Evolutionary conservation across 805 yeast genomes (phyloP).

Genomic region (Teunomyces funiuensis): DNA sequence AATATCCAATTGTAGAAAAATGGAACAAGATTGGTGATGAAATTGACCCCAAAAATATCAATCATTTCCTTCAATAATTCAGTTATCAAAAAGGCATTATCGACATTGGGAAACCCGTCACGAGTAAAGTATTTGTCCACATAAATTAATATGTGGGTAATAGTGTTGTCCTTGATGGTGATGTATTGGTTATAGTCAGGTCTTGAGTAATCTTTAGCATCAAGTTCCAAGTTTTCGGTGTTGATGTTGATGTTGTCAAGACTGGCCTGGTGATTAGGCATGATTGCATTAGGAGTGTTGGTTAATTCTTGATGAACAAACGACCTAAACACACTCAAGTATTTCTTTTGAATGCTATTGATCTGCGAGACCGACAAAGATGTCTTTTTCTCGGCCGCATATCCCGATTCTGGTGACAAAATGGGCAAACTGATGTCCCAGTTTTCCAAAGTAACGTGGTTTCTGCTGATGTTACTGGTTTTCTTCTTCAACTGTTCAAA

Average conservation of each 20-base stretch:
- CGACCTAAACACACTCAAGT: conserved; percentile 36
- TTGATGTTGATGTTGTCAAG: not conserved
- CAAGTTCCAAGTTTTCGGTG: conserved; percentile 15
- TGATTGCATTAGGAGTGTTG: not conserved
- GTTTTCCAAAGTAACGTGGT: conserved; percentile 41
- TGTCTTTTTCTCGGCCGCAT: conserved; percentile 12
- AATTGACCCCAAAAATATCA: conserved; percentile 45
- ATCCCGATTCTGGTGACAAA: conserved; percentile 21
- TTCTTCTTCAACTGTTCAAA: conserved; percentile 32
- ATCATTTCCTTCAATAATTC: conserved; percentile 22
- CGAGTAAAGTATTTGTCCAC: conserved; percentile 32
- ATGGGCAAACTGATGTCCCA: conserved; percentile 45
- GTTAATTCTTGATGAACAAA: conserved; percentile 36
- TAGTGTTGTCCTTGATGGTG: conserved; percentile 39
- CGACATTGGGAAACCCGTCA: conserved; percentile 22
- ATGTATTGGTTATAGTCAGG: conserved; percentile 48
- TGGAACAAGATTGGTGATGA: conserved; percentile 45
- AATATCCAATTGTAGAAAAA: conserved; percentile 47
- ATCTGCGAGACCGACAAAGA: conserved; percentile 24
- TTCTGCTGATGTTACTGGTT: conserved; percentile 38
- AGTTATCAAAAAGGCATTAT: conserved; percentile 22
- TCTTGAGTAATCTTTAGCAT: conserved; percentile 18
- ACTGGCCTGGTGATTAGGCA: not conserved
- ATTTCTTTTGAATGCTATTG: conserved; percentile 35
- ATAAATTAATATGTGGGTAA: conserved; percentile 38